Evolutionary conservation across 345 rosid species (phyloP).

Genomic region (Laguncularia racemosa): DNA sequence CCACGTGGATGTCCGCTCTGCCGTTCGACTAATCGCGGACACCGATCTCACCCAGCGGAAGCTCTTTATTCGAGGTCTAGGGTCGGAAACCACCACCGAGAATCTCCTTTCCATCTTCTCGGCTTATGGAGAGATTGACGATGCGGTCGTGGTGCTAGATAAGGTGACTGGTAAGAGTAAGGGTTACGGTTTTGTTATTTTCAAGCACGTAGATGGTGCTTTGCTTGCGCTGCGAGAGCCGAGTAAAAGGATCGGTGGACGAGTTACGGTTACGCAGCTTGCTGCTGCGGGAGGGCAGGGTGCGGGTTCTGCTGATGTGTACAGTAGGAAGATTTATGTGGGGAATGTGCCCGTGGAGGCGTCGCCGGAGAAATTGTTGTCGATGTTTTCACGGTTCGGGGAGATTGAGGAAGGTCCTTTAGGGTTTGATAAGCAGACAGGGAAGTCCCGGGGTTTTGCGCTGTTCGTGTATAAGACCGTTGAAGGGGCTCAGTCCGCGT

Average conservation of each 20-base stretch:
- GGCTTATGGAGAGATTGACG: conserved; percentile 67
- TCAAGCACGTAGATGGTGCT: conserved; percentile 64
- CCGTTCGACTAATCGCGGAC: conserved; percentile 56
- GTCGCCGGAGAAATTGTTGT: conserved; percentile 55
- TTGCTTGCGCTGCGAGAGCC: conserved; percentile 67
- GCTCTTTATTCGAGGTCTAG: conserved; percentile 79
- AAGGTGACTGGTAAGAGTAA: conserved; percentile 68
- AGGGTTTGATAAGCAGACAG: conserved; percentile 37
- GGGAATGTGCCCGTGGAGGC: conserved; percentile 68
- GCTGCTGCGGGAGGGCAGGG: conserved; percentile 62
- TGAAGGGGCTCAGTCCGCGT: conserved; percentile 31
- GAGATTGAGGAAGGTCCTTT: conserved; percentile 70
- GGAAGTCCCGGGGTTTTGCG: conserved; percentile 35
- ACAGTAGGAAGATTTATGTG: conserved; percentile 76
- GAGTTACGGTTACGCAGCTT: conserved; percentile 73
- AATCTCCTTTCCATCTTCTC: conserved; percentile 53
- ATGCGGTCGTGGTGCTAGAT: conserved; percentile 67
- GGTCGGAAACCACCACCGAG: conserved; percentile 81
- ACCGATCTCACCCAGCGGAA: conserved; percentile 66
- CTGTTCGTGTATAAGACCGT: conserved; percentile 33
- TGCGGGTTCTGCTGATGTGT: conserved; percentile 33
- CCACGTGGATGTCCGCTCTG: conserved; percentile 44
- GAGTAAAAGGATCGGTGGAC: conserved; percentile 71
- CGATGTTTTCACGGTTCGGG: conserved; percentile 54
- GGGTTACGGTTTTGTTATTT: conserved; percentile 77